A percentile compares a stretch with the other conserved stretches of the same genome.
These are phyloP conservation scores for Aspergillus arachidicola DNA, from an alignment of 2,329 filamentous ascomycete genomes.

Conservation along the genomic window DNA sequence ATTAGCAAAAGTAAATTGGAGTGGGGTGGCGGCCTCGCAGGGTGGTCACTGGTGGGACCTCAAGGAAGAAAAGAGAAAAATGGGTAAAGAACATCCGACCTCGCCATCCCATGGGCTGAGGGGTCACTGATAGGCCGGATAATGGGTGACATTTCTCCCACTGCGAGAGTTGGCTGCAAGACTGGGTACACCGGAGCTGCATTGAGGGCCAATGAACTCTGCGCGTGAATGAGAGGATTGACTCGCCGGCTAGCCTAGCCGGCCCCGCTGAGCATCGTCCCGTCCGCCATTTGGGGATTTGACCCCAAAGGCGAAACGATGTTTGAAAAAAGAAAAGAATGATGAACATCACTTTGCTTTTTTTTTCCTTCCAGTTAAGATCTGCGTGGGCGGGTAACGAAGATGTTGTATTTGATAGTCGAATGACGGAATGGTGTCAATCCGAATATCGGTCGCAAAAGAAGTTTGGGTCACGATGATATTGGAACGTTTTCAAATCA, in stretches of 20 bases:
- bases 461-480: not conserved
- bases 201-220: constrained; percentile 19
- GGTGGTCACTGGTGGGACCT: not conserved
- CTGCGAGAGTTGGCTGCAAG: constrained; percentile 14
- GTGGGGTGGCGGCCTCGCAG: constrained; percentile 12
- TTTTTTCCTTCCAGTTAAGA: constrained; percentile 13
- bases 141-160: constrained; percentile 10
- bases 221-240: constrained; percentile 22
- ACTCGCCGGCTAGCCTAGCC: constrained; percentile 26
- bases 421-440: constrained; percentile 9
- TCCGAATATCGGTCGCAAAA: constrained; percentile 9
- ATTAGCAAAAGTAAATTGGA: constrained; percentile 10
- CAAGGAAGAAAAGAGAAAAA: constrained; percentile 1
- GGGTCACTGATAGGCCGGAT: constrained; percentile 8
- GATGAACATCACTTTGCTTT: not conserved
- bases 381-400: constrained; percentile 9
- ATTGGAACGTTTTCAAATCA: not conserved
- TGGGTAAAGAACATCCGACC: not conserved
- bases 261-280: constrained; percentile 25
- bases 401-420: constrained; percentile 3
- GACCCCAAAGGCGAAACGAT: constrained; percentile 9
- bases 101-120: constrained; percentile 12
- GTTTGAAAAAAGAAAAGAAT: constrained; percentile 8
- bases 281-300: constrained; percentile 25
- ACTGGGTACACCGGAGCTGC: constrained; percentile 15